These are phyloP conservation scores for Chalciporus sp. DNA, from an alignment of 1,284 basidiomycete genomes.

Conservation along the genomic window DNA sequence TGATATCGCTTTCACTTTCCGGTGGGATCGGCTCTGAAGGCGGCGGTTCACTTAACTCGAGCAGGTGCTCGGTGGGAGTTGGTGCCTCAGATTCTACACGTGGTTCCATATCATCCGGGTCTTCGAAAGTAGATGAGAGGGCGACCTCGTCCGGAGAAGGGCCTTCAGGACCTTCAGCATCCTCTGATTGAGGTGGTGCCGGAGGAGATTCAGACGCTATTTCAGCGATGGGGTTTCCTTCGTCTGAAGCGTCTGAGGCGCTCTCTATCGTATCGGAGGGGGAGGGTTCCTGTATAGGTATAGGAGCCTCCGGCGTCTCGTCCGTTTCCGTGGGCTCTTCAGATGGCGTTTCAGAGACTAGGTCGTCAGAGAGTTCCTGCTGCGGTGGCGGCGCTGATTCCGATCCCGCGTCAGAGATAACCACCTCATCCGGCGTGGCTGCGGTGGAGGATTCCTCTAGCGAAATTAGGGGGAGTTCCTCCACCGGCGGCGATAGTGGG, in stretches of 20 bases:
- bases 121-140: slow-evolving; percentile 4
- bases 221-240: slow-evolving; percentile 2
- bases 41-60: slow-evolving; percentile 34
- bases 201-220: slow-evolving; percentile 5
- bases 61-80: slow-evolving; percentile 6
- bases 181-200: slow-evolving; percentile 3
- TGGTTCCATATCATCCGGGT: slow-evolving; percentile 9
- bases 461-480: slow-evolving; percentile 30
- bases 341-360: slow-evolving; percentile 6
- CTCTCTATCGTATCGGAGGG: slow-evolving; percentile 8
- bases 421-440: not conserved
- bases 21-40: slow-evolving; percentile 35
- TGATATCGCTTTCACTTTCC: slow-evolving; percentile 39
- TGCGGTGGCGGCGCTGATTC: slow-evolving; percentile 4
- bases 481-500: slow-evolving; percentile 33
- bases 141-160: slow-evolving; percentile 2
- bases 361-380: slow-evolving; percentile 2
- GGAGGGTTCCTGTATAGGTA: slow-evolving; percentile 5
- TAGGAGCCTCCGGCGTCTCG: slow-evolving; percentile 2
- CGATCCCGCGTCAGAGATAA: not conserved
- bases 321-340: slow-evolving; percentile 11
- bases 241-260: slow-evolving; percentile 2
- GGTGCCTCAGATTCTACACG: slow-evolving; percentile 12
- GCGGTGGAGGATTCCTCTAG: slow-evolving; percentile 22
- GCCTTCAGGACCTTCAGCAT: not conserved